Evolutionary conservation across 2,329 filamentous ascomycete genomes (phyloP), one percentile per base, ranked within the genome.

Genomic region (Nannizziopsis arthrosporioides): DNA sequence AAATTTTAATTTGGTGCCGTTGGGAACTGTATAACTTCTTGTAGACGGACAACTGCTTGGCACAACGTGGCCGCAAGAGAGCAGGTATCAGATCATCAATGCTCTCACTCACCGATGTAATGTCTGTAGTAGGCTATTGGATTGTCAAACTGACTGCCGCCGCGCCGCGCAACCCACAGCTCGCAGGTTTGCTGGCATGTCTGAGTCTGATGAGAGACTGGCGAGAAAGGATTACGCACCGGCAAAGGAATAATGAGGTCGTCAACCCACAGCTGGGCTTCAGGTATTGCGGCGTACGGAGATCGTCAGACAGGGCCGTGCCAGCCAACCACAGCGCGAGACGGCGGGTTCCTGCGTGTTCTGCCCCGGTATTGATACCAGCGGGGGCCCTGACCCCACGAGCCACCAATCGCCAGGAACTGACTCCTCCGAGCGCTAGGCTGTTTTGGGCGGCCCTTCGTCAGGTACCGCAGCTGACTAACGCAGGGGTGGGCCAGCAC

Each of bases 321-420:
- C 10, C 19, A 30, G 34, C 46, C 46, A 48, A 48, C 43, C 32
- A 39, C 15, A 22, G 32, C 15, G 18, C 12, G 15, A 10, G 40
- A 38, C 9, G 12, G 18, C 34, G 46, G 46, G 39, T 48, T 12
- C 39, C 46, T 48, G 39, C 30, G 19, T 44, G 46, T 43, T 48
- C 43, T 48, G 46, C 40, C 46, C 46, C 46, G 35, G 46, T 48
- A 42, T 34, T 18, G 31, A 22, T 40, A 47, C 44, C 12, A 32
- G 18, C 5, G 40, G 38, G 35, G 37, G 37, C 45, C 37, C 42
- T 3, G 38, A 43, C 18, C 46, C 10, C 39, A 17, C 45, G 34
- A 42, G 22, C 27, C 12, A 17, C 37, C 27, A 42, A 47, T 47
- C 14, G 35, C 36, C 22, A 41, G 36, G 39, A 14, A 14, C 14